These are phyloP conservation scores for Alternaria angustiovoidea DNA, from an alignment of 2,329 filamentous ascomycete species.

Conservation along the genomic window DNA sequence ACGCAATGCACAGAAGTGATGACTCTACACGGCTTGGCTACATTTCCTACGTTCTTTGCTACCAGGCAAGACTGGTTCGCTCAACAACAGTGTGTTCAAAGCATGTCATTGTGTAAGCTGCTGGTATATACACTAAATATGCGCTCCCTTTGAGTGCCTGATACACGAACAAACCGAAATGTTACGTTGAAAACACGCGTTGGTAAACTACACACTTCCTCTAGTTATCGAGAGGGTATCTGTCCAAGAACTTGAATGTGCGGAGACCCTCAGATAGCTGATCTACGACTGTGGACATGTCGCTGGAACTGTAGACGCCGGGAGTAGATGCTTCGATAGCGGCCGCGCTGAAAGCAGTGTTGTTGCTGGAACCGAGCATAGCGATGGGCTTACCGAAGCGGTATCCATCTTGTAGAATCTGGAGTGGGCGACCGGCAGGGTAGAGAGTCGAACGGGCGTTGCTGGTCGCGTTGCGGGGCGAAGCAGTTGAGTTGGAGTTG, in stretches of 20 bases:
- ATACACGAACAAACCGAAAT: not conserved
- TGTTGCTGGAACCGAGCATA: constrained; percentile 60
- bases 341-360: constrained; percentile 52
- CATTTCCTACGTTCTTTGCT: not conserved
- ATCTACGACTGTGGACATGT: constrained; percentile 26
- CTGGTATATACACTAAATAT: not conserved
- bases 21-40: not conserved
- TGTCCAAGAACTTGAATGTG: constrained; percentile 71
- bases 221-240: constrained; percentile 65
- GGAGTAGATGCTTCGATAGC: constrained; percentile 55
- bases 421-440: constrained; percentile 68
- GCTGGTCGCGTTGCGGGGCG: constrained; percentile 28
- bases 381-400: constrained; percentile 75
- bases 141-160: not conserved
- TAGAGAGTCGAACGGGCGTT: constrained; percentile 62
- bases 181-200: not conserved
- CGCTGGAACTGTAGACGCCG: constrained; percentile 42
- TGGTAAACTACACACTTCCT: not conserved
- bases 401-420: constrained; percentile 70
- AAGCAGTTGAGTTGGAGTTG: constrained; percentile 32
- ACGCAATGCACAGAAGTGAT: not conserved
- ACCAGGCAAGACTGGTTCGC: not conserved
- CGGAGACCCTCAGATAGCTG: constrained; percentile 62
- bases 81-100: not conserved
- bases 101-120: not conserved